phyloP scores from a whole-genome alignment of 2,329 filamentous ascomycete species.

The Chaetomium globosum region DNA sequence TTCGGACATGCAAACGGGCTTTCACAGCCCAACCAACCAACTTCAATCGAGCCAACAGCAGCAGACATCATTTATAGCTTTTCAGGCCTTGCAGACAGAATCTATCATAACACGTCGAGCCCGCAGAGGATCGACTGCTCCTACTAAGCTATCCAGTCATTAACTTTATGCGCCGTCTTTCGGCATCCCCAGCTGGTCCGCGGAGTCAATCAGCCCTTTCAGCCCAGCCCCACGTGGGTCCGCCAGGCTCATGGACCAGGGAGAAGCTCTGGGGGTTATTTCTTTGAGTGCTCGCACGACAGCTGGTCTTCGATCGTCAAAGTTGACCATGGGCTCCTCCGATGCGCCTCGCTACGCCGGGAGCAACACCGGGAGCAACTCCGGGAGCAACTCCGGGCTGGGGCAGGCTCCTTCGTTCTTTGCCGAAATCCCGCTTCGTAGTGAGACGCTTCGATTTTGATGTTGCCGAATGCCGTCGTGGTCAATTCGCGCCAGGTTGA shows the following conservation, averaged over 20 bases:
- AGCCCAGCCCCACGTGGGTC: constrained; percentile 14
- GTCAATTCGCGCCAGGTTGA: neutral
- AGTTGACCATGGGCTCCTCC: neutral
- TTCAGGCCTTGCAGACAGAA: neutral
- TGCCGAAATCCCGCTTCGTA: neutral
- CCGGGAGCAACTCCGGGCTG: neutral
- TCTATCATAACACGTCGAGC: neutral
- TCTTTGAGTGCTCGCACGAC: constrained; percentile 7
- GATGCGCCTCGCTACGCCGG: neutral
- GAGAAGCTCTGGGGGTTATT: neutral
- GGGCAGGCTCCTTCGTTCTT: neutral
- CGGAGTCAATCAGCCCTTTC: constrained; percentile 13
- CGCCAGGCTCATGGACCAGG: neutral
- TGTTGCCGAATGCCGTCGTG: constrained; percentile 1
- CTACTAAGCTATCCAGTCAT: neutral
- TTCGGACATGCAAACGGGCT: constrained; percentile 2
- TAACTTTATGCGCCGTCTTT: neutral
- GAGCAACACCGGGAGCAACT: neutral
- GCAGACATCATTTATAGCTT: neutral
- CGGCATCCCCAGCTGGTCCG: neutral
- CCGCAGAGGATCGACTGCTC: neutral
- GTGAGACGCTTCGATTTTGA: neutral
- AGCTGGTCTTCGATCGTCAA: neutral
- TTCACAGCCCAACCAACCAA: neutral
- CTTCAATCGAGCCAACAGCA: neutral